Percentiles rank a stretch among this genome's conserved stretches.
These are phyloP conservation scores for Alternaria sp. DNA, from an alignment of 2,329 filamentous ascomycete genomes.

Conservation along the genomic window DNA sequence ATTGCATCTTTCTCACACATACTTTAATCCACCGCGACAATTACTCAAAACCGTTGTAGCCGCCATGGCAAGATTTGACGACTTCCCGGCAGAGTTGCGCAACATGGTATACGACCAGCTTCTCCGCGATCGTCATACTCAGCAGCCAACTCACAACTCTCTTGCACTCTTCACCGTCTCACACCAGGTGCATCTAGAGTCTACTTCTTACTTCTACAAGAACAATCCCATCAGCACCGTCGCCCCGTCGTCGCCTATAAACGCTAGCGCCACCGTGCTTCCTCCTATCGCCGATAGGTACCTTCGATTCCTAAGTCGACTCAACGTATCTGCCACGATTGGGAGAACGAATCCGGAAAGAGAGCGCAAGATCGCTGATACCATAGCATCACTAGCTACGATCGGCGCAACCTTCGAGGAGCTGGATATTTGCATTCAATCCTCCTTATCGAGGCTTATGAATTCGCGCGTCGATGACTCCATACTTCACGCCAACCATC, in stretches of 20 bases:
- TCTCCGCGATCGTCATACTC: not conserved
- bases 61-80: conserved; percentile 16
- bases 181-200: conserved; percentile 23
- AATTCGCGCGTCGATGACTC: conserved; percentile 27
- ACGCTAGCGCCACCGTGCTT: conserved; percentile 15
- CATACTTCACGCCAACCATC: conserved; percentile 16
- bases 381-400: conserved; percentile 13
- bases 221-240: conserved; percentile 15
- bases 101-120: conserved; percentile 25
- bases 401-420: conserved; percentile 20
- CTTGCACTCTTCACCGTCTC: conserved; percentile 23
- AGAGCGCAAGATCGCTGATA: conserved; percentile 12
- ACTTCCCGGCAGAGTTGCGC: conserved; percentile 26
- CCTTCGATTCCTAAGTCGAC: conserved; percentile 21
- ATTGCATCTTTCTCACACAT: not conserved
- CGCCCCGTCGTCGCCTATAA: not conserved
- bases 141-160: not conserved
- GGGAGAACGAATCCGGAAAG: not conserved
- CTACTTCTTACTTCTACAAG: conserved; percentile 31
- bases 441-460: conserved; percentile 16
- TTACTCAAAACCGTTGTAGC: not conserved
- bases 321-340: conserved; percentile 9
- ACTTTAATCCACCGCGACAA: not conserved
- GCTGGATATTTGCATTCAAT: conserved; percentile 14
- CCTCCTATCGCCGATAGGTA: conserved; percentile 26